phyloP scores from a whole-genome alignment of 768 basidiomycete species.

The Lactifluus subvellereus region DNA sequence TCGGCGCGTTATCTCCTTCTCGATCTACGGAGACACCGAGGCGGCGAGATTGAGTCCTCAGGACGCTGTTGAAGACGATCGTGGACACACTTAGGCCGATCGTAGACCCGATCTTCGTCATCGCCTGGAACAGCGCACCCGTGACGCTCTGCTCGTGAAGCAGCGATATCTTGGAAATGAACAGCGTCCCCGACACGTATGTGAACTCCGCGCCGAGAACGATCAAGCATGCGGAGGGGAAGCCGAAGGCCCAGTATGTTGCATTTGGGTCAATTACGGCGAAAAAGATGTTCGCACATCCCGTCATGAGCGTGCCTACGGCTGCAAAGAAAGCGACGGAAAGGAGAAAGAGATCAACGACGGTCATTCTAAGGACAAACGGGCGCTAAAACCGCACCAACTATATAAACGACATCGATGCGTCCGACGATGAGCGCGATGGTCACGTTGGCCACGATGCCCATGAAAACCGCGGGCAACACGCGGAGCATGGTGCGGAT shows the following conservation, averaged over 20 bases:
- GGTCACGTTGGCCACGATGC: slow-evolving; percentile 56
- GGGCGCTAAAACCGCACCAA: slow-evolving; percentile 38
- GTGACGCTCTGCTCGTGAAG: slow-evolving; percentile 72
- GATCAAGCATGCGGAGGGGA: slow-evolving; percentile 56
- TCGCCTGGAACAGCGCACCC: slow-evolving; percentile 72
- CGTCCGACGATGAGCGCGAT: slow-evolving; percentile 54
- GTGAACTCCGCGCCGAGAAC: slow-evolving; percentile 79
- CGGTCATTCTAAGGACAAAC: neutral
- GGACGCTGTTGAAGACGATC: slow-evolving; percentile 58
- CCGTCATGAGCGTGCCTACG: slow-evolving; percentile 55
- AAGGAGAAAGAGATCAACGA: neutral
- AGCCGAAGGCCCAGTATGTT: slow-evolving; percentile 71
- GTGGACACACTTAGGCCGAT: slow-evolving; percentile 68
- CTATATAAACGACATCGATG: slow-evolving; percentile 49
- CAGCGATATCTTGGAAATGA: slow-evolving; percentile 59
- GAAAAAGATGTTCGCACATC: slow-evolving; percentile 54
- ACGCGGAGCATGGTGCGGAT: slow-evolving; percentile 60
- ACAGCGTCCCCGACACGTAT: slow-evolving; percentile 66
- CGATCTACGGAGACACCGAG: slow-evolving; percentile 32
- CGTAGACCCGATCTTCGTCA: slow-evolving; percentile 70
- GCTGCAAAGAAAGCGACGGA: slow-evolving; percentile 28
- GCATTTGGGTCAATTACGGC: slow-evolving; percentile 53
- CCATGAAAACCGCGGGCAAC: slow-evolving; percentile 65
- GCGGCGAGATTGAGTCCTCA: slow-evolving; percentile 30
- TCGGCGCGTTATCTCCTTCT: slow-evolving; percentile 31